Evolutionary conservation across 2,329 filamentous ascomycete species (phyloP), one percentile per base, ranked within the genome.

Genomic region (Ophiostoma sp.): DNA sequence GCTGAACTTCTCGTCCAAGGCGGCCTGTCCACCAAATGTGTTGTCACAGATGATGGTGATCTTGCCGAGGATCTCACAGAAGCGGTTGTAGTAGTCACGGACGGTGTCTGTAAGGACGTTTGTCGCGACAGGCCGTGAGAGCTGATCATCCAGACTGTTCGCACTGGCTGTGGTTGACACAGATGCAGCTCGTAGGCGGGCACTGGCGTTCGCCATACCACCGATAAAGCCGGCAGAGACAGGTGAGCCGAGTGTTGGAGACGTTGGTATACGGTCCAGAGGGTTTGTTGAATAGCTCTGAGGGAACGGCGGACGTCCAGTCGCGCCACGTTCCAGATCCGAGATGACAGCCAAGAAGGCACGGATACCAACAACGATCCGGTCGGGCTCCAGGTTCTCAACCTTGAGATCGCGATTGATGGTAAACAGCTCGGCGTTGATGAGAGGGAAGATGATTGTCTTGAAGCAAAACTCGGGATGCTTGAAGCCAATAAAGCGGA

Each of bases 31-130:
- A 70, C 96, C 97, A 83, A 99, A 99, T 0, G 95, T 93, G 78
- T 97, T 96, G 81, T 99, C 96, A 82, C 96, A 99, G 45, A 98
- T 91, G 61, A 98, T 92, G 1, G 95, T 97, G 72, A 99, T 97
- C 80, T 97, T 97, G 33, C 95, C 96, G 8, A 99, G 84, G 31
- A 99, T 95, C 80, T 97, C 94, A 80, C 95, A 98, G 78, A 99
- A 99, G 70, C 92, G 92, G 71, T 91, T 86, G 81, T 98, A 98
- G 79, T 94, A 96, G 59, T 96, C 93, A 78, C 91, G 92, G 0
- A 93, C 91, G 28, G 90, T 89, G 50, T 97, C 94, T 69, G 89
- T 91, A 70, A 98, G 86, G 25, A 87, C 84, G 66, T 86, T 85
- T 0, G 86, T 85, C n/a, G 87, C 81, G 2, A 92, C 89, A 2